Base-by-base conservation (phyloP, 2,329 filamentous ascomycete genomes). In the Xylaria multiplex region DNA sequence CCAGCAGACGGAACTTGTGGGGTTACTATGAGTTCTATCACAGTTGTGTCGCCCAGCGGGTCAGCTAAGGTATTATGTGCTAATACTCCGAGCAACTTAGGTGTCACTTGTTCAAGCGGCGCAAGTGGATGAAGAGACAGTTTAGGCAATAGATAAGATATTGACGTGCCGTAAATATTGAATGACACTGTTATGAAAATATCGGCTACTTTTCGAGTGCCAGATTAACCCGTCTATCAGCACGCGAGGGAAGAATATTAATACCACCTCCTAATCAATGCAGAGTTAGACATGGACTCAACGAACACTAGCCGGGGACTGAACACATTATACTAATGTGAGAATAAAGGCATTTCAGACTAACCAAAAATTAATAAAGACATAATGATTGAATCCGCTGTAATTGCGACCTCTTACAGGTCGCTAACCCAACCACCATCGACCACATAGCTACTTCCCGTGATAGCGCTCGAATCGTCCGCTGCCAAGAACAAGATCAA, bases 391-490 rank as follows among this genome's bases (percentile, higher is more conserved):
- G 4, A 40, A 14, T 5, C 11, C 14, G 13, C 5, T 14, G 37
- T 13, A 40, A 40, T 13, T 13, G 37, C 13, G 19, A 50, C 24
- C 30, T 6, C 54, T 67, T 59, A 69, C 22, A 68, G 62, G 62
- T 78, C 76, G 43, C 75, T 68, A 30, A 77, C 75, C 75, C 76
- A 78, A 0, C 77, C 77, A 0, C 73, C 77, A 69, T 81, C 79
- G 55, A 80, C 71, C 19, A 79, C 77, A 67, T 81, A 80, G 30
- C 77, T 80, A 24, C 79, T 79, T 1, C 81, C 81, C 0, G 82
- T 84, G 9, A 84, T 79, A 1, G 76, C 81, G n/a, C 79, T 80
- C 13, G 80, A 79, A 63, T 85, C 83, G 64, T 84, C 81, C 11
- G 81, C 77, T 1, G 78, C 79, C 53, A 85, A 68, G 64, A 82